These are phyloP conservation scores for Aspergillus hortae DNA, from an alignment of 2,329 filamentous ascomycete species.

Conservation along the genomic window DNA sequence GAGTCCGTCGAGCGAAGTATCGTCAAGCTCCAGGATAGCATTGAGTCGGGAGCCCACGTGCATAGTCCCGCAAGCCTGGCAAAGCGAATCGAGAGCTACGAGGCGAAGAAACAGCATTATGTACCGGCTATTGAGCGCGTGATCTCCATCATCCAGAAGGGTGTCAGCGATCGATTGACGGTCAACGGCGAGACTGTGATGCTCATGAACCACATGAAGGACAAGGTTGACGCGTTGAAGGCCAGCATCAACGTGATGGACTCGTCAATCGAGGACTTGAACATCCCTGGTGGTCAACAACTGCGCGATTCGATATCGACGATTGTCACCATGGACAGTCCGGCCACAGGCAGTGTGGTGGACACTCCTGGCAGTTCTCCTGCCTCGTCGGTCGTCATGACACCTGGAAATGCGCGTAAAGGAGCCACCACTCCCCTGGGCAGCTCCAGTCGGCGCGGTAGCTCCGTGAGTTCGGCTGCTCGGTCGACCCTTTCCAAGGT, in stretches of 20 bases:
- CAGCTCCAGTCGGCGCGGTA: constrained; percentile 46
- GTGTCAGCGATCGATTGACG: constrained; percentile 90
- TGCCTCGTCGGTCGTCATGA: constrained; percentile 61
- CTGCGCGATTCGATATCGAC: constrained; percentile 90
- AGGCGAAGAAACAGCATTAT: constrained; percentile 92
- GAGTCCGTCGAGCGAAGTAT: constrained; percentile 90
- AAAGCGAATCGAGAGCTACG: constrained; percentile 89
- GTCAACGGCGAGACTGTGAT: constrained; percentile 94
- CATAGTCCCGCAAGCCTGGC: constrained; percentile 66
- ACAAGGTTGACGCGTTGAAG: constrained; percentile 75
- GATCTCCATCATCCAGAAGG: constrained; percentile 87
- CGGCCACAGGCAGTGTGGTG: constrained; percentile 63
- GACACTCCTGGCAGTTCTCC: constrained; percentile 72
- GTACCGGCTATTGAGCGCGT: constrained; percentile 90
- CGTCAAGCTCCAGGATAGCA: constrained; percentile 71
- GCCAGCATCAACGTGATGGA: constrained; percentile 76
- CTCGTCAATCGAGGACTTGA: constrained; percentile 67
- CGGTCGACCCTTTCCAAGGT: constrained; percentile 38
- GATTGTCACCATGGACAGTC: constrained; percentile 78
- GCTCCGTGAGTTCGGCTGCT: constrained; percentile 41
- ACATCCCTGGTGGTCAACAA: constrained; percentile 62
- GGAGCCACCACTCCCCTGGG: constrained; percentile 43
- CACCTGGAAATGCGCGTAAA: constrained; percentile 51
- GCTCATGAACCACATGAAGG: constrained; percentile 78
- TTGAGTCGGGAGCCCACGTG: constrained; percentile 71